Percentiles rank a stretch among this genome's conserved stretches.
Conservation (phyloP, 345 rosid genomes). For the Populus alba region DNA sequence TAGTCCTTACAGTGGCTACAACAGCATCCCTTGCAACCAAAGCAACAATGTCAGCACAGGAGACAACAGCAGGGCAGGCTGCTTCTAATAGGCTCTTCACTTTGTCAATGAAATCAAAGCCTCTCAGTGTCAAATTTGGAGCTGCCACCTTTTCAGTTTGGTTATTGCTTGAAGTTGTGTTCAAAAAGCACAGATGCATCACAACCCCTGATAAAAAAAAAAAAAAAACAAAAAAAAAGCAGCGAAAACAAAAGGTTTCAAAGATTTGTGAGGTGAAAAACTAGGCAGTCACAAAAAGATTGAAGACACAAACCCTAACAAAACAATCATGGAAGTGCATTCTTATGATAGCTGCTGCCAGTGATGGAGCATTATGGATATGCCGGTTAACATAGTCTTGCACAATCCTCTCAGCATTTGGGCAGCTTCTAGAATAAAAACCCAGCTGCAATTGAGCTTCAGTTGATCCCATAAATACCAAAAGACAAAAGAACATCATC, state of each 20-base stretch:
- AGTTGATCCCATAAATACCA: slow-evolving; percentile 31
- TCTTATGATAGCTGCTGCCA: slow-evolving; percentile 71
- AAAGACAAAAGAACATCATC: slow-evolving; percentile 22
- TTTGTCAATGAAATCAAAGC: slow-evolving; percentile 67
- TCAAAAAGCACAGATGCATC: slow-evolving; percentile 83
- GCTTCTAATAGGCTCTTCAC: slow-evolving; percentile 63
- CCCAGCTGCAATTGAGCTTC: slow-evolving; percentile 58
- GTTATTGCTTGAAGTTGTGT: slow-evolving; percentile 51
- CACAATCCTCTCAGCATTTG: slow-evolving; percentile 67
- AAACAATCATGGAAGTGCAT: slow-evolving; percentile 95
- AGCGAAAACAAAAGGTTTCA: not conserved
- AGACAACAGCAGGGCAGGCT: slow-evolving; percentile 68
- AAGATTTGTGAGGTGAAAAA: not conserved
- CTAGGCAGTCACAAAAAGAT: not conserved
- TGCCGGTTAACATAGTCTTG: slow-evolving; percentile 51
- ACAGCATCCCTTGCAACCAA: slow-evolving; percentile 68
- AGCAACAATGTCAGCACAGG: slow-evolving; percentile 75
- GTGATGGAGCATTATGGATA: slow-evolving; percentile 64
- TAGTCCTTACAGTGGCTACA: slow-evolving; percentile 53
- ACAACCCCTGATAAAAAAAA: slow-evolving; percentile 74
- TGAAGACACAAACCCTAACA: slow-evolving; percentile 44
- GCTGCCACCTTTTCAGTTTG: slow-evolving; percentile 51
- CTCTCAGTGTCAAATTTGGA: slow-evolving; percentile 70
- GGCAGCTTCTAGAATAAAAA: slow-evolving; percentile 65
- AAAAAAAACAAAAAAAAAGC: too few relatives aligned